phyloP scores from a whole-genome alignment of 768 basidiomycete species.

The Boletus rubescentipes region DNA sequence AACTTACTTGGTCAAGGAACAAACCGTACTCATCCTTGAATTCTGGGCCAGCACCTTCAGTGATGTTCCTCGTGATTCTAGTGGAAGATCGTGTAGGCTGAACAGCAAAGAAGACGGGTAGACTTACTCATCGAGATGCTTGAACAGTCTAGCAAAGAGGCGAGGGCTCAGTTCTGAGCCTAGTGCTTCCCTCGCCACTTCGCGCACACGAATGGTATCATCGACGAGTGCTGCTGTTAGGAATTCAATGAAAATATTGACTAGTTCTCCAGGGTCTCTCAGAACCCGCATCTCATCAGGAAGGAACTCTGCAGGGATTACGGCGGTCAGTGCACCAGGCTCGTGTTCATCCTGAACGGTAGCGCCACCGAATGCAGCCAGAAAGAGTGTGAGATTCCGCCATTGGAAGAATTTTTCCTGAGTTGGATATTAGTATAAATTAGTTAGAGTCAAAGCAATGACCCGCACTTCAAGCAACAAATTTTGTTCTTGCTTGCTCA shows the following conservation, averaged over 20 bases:
- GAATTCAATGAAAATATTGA: constrained; percentile 64
- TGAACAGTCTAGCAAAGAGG: constrained; percentile 65
- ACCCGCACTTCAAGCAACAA: constrained; percentile 38
- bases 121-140: constrained; percentile 71
- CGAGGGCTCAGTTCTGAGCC: constrained; percentile 75
- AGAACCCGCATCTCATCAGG: constrained; percentile 73
- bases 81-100: not conserved
- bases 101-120: not conserved
- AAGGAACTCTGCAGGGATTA: constrained; percentile 57
- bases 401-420: constrained; percentile 79
- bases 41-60: constrained; percentile 45
- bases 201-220: constrained; percentile 67
- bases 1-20: constrained; percentile 71
- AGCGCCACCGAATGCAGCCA: constrained; percentile 70
- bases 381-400: constrained; percentile 80
- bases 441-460: not conserved
- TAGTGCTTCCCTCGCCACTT: constrained; percentile 76
- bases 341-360: constrained; percentile 57
- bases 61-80: constrained; percentile 54
- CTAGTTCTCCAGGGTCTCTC: constrained; percentile 54
- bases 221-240: constrained; percentile 67
- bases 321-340: constrained; percentile 45
- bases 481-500: constrained; percentile 37
- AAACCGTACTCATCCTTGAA: constrained; percentile 39
- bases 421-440: constrained; percentile 4